A percentile compares a stretch with the other conserved stretches of the same genome.
These are phyloP conservation scores for Periconia sp. DNA, from an alignment of 2,329 filamentous ascomycete genomes.

Conservation along the genomic window DNA sequence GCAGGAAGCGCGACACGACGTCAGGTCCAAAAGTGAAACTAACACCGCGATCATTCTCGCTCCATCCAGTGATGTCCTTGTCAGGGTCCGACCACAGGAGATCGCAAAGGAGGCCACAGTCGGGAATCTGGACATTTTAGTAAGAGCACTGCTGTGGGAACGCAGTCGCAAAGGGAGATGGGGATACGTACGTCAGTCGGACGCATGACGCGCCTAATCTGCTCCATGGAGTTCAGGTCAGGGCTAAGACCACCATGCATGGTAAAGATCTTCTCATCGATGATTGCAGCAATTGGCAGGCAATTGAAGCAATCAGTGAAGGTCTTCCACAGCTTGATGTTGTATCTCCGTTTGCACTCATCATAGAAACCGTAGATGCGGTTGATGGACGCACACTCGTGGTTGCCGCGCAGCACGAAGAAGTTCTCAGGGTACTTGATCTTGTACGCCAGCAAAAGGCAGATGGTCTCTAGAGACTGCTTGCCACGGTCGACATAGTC, in stretches of 20 bases:
- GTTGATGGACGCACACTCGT: slow-evolving; percentile 96
- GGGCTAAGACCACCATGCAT: slow-evolving; percentile 99
- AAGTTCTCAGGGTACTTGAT: slow-evolving; percentile 98
- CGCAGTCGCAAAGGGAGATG: slow-evolving; percentile 31
- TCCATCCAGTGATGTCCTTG: slow-evolving; percentile 99
- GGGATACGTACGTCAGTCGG: slow-evolving; percentile 91
- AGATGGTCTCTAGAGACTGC: slow-evolving; percentile 92
- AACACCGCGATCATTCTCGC: slow-evolving; percentile 97
- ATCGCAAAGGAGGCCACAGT: slow-evolving; percentile 96
- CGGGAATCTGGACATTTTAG: slow-evolving; percentile 79
- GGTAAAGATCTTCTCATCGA: slow-evolving; percentile 99
- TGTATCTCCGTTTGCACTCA: slow-evolving; percentile 94
- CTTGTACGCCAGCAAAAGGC: slow-evolving; percentile 93
- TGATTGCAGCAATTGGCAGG: slow-evolving; percentile 96
- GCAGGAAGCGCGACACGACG: slow-evolving; percentile 94
- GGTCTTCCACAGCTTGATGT: slow-evolving; percentile 99
- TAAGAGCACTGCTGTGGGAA: slow-evolving; percentile 24
- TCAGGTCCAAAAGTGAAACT: slow-evolving; percentile 98
- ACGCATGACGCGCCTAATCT: slow-evolving; percentile 98
- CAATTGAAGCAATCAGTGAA: slow-evolving; percentile 99
- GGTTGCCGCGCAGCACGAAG: slow-evolving; percentile 91
- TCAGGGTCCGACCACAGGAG: slow-evolving; percentile 98
- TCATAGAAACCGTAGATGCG: slow-evolving; percentile 98
- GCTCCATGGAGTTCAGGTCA: slow-evolving; percentile 99
- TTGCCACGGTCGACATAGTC: slow-evolving; percentile 98